Percentiles rank a stretch among this genome's conserved stretches.
These are phyloP conservation scores for Berberis vulgaris DNA, from an alignment of 164 flowering plant species.

Conservation along the genomic window DNA sequence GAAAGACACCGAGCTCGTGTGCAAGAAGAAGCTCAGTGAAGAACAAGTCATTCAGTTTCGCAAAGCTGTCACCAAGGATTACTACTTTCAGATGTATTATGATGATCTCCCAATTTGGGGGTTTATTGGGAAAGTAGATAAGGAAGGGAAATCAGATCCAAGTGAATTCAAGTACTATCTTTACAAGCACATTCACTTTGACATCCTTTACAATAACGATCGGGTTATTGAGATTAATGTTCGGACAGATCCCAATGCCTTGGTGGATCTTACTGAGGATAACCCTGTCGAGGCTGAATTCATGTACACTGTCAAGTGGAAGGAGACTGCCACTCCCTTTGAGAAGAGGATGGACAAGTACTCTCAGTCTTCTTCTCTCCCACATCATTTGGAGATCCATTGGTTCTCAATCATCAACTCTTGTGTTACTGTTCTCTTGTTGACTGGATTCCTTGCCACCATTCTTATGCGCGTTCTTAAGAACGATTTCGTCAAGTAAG, in stretches of 20 bases:
- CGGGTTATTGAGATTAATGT: constrained; percentile 32
- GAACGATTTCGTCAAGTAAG: constrained; percentile 37
- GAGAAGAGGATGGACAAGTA: constrained; percentile 36
- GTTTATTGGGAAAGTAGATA: constrained; percentile 32
- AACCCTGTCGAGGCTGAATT: constrained; percentile 27
- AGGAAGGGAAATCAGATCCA: constrained; percentile 22
- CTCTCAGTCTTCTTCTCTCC: constrained; percentile 23
- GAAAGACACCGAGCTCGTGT: constrained; percentile 24
- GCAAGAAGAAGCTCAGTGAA: constrained; percentile 21
- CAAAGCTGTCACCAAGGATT: constrained; percentile 27
- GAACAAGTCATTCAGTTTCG: constrained; percentile 24
- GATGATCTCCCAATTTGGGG: constrained; percentile 41
- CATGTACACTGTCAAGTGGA: constrained; percentile 32
- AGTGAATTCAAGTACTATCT: constrained; percentile 27
- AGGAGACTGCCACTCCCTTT: constrained; percentile 25
- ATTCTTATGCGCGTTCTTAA: constrained; percentile 40
- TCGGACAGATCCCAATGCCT: constrained; percentile 21
- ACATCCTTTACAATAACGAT: constrained; percentile 27
- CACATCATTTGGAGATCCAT: constrained; percentile 38
- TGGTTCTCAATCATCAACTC: constrained; percentile 39
- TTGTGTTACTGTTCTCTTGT: constrained; percentile 33
- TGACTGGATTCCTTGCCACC: constrained; percentile 36
- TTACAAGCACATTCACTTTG: constrained; percentile 28
- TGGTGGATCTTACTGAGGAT: constrained; percentile 37
- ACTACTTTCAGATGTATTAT: constrained; percentile 37